Percentiles rank a stretch among this genome's conserved stretches.
Conservation (phyloP, 164 flowering plant species). For the Cinnamomum chago region DNA sequence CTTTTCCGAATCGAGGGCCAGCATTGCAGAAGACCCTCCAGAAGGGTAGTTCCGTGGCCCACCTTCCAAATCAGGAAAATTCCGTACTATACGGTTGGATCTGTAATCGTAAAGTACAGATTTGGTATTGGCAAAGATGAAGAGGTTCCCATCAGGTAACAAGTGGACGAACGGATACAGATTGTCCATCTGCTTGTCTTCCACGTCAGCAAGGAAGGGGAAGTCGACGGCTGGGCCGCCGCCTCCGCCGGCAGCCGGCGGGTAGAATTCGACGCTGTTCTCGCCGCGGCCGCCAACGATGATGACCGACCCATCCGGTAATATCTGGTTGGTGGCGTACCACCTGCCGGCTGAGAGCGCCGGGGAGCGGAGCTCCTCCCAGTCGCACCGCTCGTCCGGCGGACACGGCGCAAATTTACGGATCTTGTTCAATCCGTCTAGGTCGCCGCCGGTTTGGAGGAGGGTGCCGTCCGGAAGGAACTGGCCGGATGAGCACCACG, state of each 20-base stretch:
- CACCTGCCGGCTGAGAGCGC: constrained; percentile 24
- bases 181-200: constrained; percentile 73
- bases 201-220: constrained; percentile 53
- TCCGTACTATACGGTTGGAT: constrained; percentile 22
- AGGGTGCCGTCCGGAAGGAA: constrained; percentile 85
- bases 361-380: constrained; percentile 34
- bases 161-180: constrained; percentile 83
- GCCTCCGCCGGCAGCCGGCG: constrained; percentile 36
- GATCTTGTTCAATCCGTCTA: constrained; percentile 55
- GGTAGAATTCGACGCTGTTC: constrained; percentile 53
- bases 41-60: constrained; percentile 88
- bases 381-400: constrained; percentile 31
- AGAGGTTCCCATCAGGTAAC: constrained; percentile 72
- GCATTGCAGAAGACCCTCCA: constrained; percentile 80
- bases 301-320: constrained; percentile 43
- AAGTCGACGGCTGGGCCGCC: constrained; percentile 28
- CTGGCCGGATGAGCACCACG: constrained; percentile 98
- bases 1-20: constrained; percentile 31
- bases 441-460: constrained; percentile 80
- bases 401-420: constrained; percentile 46
- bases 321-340: constrained; percentile 49
- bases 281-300: constrained; percentile 40
- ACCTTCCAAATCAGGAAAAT: constrained; percentile 62
- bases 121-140: constrained; percentile 72
- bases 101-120: constrained; percentile 53